phyloP scores from a whole-genome alignment of 345 rosid genomes.

The Dipteronia sinensis region DNA sequence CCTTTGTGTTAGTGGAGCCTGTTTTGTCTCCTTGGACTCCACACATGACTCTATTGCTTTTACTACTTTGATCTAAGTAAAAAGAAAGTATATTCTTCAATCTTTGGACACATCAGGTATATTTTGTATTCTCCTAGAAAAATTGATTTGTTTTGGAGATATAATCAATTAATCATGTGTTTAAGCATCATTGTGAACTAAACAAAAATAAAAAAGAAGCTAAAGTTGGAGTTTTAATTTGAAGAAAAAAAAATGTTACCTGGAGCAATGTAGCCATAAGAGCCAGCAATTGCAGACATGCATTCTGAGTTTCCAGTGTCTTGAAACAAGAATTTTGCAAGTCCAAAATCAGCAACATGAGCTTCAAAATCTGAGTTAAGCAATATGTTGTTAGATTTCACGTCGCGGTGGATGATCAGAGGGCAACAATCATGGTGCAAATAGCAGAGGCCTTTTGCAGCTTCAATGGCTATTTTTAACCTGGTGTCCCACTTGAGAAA shows the following conservation, averaged over 20 bases:
- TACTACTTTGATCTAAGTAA: conserved; percentile 17
- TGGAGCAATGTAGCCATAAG: conserved; percentile 97
- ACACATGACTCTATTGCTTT: conserved; percentile 3
- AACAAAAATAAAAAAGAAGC: neutral
- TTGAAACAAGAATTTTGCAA: conserved; percentile 73
- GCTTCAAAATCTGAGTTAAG: conserved; percentile 87
- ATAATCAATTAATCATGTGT: neutral
- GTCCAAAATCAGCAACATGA: conserved; percentile 94
- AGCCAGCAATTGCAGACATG: conserved; percentile 96
- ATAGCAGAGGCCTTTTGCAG: conserved; percentile 91
- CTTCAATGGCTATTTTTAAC: conserved; percentile 83
- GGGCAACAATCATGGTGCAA: conserved; percentile 96
- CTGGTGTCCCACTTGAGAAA: conserved; percentile 72
- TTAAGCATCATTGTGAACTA: neutral
- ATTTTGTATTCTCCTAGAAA: neutral
- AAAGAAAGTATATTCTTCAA: conserved; percentile 9
- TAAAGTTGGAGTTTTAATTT: neutral
- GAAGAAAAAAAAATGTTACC: conserved; percentile 43
- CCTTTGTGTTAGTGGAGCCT: conserved; percentile 31
- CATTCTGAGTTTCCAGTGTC: conserved; percentile 86
- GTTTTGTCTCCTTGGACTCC: conserved; percentile 20
- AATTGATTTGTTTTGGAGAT: neutral
- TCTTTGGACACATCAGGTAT: neutral
- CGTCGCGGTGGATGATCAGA: conserved; percentile 84
- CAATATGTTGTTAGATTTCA: conserved; percentile 89